These are phyloP conservation scores for Toxoplasma gondii DNA, from an alignment of 169 alveolate genomes.

Conservation along the genomic window DNA sequence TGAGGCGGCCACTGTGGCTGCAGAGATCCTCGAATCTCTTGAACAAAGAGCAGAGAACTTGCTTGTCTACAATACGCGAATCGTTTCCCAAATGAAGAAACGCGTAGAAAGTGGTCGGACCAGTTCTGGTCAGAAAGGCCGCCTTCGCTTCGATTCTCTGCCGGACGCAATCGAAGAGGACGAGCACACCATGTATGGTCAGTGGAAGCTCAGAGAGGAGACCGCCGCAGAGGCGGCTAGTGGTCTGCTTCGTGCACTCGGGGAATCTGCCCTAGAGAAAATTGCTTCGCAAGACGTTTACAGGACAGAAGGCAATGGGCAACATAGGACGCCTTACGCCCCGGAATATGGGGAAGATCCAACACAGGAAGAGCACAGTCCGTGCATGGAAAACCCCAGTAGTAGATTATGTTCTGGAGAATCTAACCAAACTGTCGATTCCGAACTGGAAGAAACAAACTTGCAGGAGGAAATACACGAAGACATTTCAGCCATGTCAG, in stretches of 20 bases:
- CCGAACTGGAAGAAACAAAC: too few species aligned
- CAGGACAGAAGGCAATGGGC: too few species aligned
- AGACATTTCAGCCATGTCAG: neutral
- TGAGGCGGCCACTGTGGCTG: neutral
- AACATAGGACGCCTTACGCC: neutral
- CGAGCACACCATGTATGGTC: neutral
- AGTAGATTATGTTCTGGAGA: neutral
- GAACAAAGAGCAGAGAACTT: neutral
- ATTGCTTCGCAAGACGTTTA: neutral
- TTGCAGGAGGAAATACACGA: neutral
- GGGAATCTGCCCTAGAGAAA: neutral
- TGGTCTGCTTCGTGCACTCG: neutral
- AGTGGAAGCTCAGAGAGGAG: slow-evolving; percentile 20
- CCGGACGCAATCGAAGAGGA: neutral
- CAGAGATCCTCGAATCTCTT: neutral
- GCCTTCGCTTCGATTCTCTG: neutral
- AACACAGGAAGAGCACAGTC: neutral
- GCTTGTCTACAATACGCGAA: neutral
- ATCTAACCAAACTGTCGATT: too few species aligned
- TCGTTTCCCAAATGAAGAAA: neutral
- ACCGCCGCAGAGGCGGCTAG: neutral
- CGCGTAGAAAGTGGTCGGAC: neutral
- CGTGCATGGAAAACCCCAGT: neutral
- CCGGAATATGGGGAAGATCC: neutral
- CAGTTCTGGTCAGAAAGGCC: neutral